Evolutionary conservation across 78 protist species (phyloP), one percentile per base, ranked within the genome.

Genomic region (Dictyostelium firmibasis): DNA sequence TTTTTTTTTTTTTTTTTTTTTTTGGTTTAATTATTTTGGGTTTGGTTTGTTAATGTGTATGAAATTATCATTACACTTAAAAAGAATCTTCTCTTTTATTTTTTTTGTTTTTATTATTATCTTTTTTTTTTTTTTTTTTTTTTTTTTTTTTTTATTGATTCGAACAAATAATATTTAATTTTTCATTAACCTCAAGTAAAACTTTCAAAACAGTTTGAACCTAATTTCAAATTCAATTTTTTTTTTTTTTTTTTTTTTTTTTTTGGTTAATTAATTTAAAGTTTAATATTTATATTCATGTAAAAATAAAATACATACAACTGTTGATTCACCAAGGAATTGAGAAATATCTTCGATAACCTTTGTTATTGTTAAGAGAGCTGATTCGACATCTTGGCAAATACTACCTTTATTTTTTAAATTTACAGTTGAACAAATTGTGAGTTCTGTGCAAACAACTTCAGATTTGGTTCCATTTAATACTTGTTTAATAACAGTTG

Each of bases 401-500:
- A 50, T 50, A 50, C n/a, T 50, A 50, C 4, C 16, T 64, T 64
- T 27, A n/a, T 64, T 64, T 70, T 31, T 70, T 7, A 57, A 13
- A 33, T 47, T 47, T 11, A 25, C 31, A n/a, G 29, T 2, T n/a
- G 81, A 27, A 47, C 91, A 84, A 25, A 84, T 60, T 27, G 27
- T 13, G 23, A 84, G 10, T 44, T 84, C 91, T 0, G 36, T 5
- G 33, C 91, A 84, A 43, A 84, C 27, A 5, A 16, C 6, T 38
- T 70, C 27, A 10, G 53, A 29, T 29, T 25, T 41, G 14, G 91
- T 84, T 11, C 69, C 82, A 70, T 84, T 84, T 27, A 84, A 16
- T 10, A 84, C 53, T 70, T 84, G 91, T 41, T 84, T n/a, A 29
- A 84, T 84, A 8, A 84, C 33, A n/a, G 29, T 7, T 25, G 36